Percentiles rank a stretch among this genome's conserved stretches.
Evolutionary conservation across 345 rosid species (phyloP).

Genomic region (Viola odorata): DNA sequence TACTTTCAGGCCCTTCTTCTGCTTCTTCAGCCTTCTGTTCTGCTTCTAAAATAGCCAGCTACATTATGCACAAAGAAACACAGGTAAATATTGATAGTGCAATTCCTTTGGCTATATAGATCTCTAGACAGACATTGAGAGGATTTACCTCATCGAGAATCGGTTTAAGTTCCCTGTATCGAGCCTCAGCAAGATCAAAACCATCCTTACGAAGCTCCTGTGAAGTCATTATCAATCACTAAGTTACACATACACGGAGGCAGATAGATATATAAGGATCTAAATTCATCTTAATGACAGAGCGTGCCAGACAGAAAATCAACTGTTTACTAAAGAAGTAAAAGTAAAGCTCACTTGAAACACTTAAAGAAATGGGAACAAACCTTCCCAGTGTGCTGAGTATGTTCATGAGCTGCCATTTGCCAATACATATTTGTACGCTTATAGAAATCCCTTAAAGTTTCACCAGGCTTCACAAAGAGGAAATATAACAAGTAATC

Average conservation of each 20-base stretch:
- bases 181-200: conserved; percentile 84
- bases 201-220: conserved; percentile 98
- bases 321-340: neutral
- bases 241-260: conserved; percentile 2
- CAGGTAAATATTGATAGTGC: neutral
- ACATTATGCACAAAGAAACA: conserved; percentile 10
- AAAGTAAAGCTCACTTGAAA: neutral
- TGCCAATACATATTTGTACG: conserved; percentile 96
- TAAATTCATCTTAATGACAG: neutral
- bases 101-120: neutral
- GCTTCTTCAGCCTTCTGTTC: conserved; percentile 96
- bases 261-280: neutral
- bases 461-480: conserved; percentile 76
- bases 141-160: conserved; percentile 80
- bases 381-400: conserved; percentile 98
- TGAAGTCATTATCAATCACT: conserved; percentile 15
- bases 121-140: neutral
- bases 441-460: conserved; percentile 82
- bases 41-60: conserved; percentile 80
- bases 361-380: conserved; percentile 11
- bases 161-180: conserved; percentile 85
- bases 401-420: conserved; percentile 98
- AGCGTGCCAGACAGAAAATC: neutral
- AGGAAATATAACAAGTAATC: conserved; percentile 11
- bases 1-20: conserved; percentile 69